Percentiles rank a stretch among this genome's conserved stretches.
These are phyloP conservation scores for Austroboletus rostrupii DNA, from an alignment of 1,284 basidiomycete genomes.

Conservation along the genomic window DNA sequence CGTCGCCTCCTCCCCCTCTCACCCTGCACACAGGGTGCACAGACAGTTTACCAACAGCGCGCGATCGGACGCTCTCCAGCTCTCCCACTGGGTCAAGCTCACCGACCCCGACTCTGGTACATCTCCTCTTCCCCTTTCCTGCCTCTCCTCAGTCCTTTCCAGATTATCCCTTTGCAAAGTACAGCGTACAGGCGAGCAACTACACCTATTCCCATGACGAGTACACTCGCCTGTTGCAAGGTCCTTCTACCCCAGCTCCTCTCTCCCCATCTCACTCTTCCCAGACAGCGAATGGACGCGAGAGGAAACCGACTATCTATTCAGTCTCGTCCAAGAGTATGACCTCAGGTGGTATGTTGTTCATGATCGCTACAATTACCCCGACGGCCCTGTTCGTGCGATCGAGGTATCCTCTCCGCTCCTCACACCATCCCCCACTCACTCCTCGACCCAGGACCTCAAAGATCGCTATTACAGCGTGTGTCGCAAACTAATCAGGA, in stretches of 20 bases:
- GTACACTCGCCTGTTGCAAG: constrained; percentile 78
- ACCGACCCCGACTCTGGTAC: constrained; percentile 54
- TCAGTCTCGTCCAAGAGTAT: constrained; percentile 76
- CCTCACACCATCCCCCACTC: not conserved
- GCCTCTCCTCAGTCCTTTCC: not conserved
- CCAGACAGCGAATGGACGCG: constrained; percentile 86
- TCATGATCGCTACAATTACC: constrained; percentile 84
- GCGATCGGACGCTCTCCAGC: constrained; percentile 54
- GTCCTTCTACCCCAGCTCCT: constrained; percentile 35
- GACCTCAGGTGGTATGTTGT: constrained; percentile 91
- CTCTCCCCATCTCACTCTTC: constrained; percentile 2
- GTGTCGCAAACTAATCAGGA: constrained; percentile 84
- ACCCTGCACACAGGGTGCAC: constrained; percentile 58
- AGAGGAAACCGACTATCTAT: constrained; percentile 94
- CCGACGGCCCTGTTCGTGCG: constrained; percentile 48
- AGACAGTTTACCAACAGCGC: constrained; percentile 66
- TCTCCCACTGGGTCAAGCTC: constrained; percentile 71
- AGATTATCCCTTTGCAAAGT: constrained; percentile 81
- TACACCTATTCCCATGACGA: constrained; percentile 91
- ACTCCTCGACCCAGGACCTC: constrained; percentile 63
- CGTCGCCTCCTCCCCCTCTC: not conserved
- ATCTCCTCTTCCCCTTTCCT: constrained; percentile 1
- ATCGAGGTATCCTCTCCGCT: constrained; percentile 56
- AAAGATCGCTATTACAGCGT: constrained; percentile 95
- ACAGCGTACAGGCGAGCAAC: constrained; percentile 66